Base-by-base conservation (phyloP, 768 basidiomycete species). In the Boletus coccyginus region DNA sequence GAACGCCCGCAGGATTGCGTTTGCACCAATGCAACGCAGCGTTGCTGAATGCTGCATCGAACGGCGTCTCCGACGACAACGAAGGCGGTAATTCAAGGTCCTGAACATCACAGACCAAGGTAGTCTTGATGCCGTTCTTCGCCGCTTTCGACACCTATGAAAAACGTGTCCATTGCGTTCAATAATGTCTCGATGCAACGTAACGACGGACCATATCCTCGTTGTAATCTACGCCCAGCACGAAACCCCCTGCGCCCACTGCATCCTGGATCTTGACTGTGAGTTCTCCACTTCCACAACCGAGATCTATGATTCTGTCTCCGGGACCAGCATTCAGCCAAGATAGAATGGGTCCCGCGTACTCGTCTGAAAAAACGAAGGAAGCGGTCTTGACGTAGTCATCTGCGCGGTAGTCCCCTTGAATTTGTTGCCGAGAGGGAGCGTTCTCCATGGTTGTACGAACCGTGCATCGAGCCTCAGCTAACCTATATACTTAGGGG, bases 21-120 rank as follows among this genome's bases (percentile, higher is more conserved):
- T 90, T 93, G 72, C 91, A 94, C 92, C 92, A 94, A 63, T 95
- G 92, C 58, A 94, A 66, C 5, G 81, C 78, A 0, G 93, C 90
- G 58, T 88, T 92, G 51, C 85, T 87, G 74, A 94, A 94, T 3
- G 88, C 86, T 0, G 83, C 85, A 64, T 92, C 88, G 59, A 85
- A 90, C 46, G 75, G 74, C 29, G 71, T 73, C 9, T 73, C 73
- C 27, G 63, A 52, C 17, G 62, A 59, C 0, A 62, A 54, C 0
- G 70, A 65, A 16, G 61, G 45, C 0, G 77, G 77, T 9, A 79
- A 60, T 24, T 68, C 63, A 33, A 83, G 64, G 14, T 65, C 55
- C 59, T 87, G 85, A 17, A 84, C 74, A 59, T 90, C 87, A 16
- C 77, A 75, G 24, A 83, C 71, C 46, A 82, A 80, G 0, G 75